Percentiles rank a stretch among this genome's conserved stretches.
Conservation (phyloP, 1,284 basidiomycete species). For the Marasmius tenuissimus region DNA sequence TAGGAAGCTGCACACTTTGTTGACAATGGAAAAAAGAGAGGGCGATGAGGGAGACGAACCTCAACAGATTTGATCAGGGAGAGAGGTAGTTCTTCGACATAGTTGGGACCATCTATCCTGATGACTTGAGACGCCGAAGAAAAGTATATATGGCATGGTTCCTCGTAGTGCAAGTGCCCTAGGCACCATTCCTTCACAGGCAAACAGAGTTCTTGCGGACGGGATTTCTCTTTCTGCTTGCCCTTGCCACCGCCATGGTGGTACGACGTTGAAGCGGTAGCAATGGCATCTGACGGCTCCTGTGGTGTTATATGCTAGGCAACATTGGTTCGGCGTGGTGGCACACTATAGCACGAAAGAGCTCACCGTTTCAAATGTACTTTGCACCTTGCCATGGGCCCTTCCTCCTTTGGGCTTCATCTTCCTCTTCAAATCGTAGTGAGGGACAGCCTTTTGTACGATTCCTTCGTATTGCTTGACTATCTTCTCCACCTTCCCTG, state of each 20-base stretch:
- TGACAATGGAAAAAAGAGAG: too few species aligned
- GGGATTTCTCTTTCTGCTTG: background rate
- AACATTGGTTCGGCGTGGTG: background rate
- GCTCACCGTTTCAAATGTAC: background rate
- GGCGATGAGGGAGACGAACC: too few species aligned
- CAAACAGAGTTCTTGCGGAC: background rate
- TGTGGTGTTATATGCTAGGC: background rate
- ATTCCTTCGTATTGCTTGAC: background rate
- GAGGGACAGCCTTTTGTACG: background rate
- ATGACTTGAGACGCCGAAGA: background rate
- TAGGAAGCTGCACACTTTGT: too few species aligned
- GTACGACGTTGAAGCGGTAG: slow-evolving; percentile 4
- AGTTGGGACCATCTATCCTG: background rate
- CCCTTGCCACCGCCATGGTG: background rate
- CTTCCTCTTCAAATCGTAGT: background rate
- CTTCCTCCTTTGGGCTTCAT: too few species aligned
- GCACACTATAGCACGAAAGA: background rate
- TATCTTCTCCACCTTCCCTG: background rate
- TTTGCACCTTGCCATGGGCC: too few species aligned
- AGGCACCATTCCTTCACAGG: slow-evolving; percentile 19
- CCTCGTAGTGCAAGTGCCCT: slow-evolving; percentile 12
- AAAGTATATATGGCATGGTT: slow-evolving; percentile 5
- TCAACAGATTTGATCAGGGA: background rate
- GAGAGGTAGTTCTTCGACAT: background rate
- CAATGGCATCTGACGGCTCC: slow-evolving; percentile 2